Evolutionary conservation across 202 grass and related monocot genomes (phyloP).

Genomic region (Panicum hallii): DNA sequence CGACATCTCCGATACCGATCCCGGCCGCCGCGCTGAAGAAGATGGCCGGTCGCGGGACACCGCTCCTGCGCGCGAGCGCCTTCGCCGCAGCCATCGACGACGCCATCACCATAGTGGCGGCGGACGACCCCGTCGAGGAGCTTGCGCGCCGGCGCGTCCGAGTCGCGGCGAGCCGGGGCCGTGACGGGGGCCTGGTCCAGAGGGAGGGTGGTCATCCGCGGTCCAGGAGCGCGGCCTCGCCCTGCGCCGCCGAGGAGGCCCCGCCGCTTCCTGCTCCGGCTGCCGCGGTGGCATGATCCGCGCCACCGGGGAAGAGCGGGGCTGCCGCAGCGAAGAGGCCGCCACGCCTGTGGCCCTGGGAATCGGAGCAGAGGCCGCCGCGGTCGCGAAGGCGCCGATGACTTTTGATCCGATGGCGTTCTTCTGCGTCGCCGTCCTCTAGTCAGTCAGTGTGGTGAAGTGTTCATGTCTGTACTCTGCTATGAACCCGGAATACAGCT

Average conservation of each 20-base stretch:
- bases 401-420: not conserved
- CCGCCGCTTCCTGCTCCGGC: not conserved
- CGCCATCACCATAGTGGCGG: not conserved
- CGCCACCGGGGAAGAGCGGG: not conserved
- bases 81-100: not conserved
- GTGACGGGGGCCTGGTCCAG: too few species aligned
- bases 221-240: not conserved
- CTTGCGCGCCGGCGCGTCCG: not conserved
- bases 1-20: not conserved
- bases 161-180: not conserved
- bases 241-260: not conserved
- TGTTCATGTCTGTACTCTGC: not conserved
- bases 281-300: not conserved
- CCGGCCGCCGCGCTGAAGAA: not conserved
- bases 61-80: not conserved
- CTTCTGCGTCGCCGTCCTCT: not conserved
- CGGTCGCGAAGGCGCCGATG: not conserved
- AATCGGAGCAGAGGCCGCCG: not conserved
- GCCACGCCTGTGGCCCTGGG: not conserved
- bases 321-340: not conserved
- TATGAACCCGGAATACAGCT: not conserved
- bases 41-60: not conserved
- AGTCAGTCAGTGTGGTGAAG: not conserved
- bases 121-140: not conserved
- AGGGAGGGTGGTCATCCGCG: slow-evolving; percentile 5